A percentile compares a stretch with the other conserved stretches of the same genome.
Conservation (phyloP, 305 asterid species). For the Caryopteris hybrid region DNA sequence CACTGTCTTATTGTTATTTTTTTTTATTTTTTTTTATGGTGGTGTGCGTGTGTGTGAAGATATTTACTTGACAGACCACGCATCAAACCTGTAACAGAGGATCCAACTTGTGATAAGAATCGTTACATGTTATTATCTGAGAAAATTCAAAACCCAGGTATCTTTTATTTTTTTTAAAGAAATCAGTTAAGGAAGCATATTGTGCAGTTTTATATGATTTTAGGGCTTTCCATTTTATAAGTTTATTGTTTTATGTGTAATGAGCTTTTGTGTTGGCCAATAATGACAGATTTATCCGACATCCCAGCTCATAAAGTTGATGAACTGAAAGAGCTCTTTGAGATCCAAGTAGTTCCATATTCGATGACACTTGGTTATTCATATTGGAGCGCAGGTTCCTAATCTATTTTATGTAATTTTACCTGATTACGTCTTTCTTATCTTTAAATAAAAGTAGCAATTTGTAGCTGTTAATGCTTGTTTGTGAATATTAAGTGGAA, state of each 20-base stretch:
- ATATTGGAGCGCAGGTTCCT: conserved; percentile 82
- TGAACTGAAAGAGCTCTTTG: conserved; percentile 60
- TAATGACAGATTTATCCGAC: conserved; percentile 63
- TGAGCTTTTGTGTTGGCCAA: not conserved
- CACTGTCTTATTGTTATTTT: not conserved
- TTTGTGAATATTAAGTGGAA: not conserved
- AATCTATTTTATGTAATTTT: not conserved
- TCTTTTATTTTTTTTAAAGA: not conserved
- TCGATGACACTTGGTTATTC: conserved; percentile 77
- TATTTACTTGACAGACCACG: conserved; percentile 81
- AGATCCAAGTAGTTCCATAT: conserved; percentile 71
- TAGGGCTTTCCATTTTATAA: not conserved
- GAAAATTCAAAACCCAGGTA: conserved; percentile 57
- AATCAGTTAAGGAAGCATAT: not conserved
- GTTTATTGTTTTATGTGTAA: not conserved
- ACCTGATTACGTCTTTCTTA: not conserved
- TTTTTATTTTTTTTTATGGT: not conserved
- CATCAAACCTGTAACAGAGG: conserved; percentile 74
- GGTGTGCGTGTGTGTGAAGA: conserved; percentile 21
- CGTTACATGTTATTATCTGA: conserved; percentile 74
- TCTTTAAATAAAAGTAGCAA: not conserved
- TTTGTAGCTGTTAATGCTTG: not conserved
- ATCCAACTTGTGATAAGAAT: conserved; percentile 60
- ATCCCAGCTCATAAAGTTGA: conserved; percentile 63
- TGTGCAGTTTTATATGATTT: not conserved